Evolutionary conservation across 75 land plant species (phyloP).

Genomic region (Ceratopteris richardii): DNA sequence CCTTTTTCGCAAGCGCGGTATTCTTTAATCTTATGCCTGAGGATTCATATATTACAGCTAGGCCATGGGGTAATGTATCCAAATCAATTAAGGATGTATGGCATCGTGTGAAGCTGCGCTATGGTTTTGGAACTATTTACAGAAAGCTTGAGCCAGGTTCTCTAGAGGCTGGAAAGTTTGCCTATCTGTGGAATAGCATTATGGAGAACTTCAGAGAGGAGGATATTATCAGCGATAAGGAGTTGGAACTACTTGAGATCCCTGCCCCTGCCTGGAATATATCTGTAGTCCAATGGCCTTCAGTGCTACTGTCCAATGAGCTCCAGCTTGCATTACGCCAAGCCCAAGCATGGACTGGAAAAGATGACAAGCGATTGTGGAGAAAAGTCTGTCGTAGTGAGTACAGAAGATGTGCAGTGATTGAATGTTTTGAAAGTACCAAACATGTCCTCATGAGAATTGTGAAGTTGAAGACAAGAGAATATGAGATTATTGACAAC

Average conservation of each 20-base stretch:
- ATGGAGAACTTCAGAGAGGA: slow-evolving; percentile 66
- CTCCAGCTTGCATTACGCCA: slow-evolving; percentile 68
- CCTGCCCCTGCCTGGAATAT: slow-evolving; percentile 70
- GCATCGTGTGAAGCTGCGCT: slow-evolving; percentile 64
- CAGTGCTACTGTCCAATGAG: slow-evolving; percentile 71
- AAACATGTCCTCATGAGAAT: slow-evolving; percentile 57
- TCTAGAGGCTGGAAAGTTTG: slow-evolving; percentile 69
- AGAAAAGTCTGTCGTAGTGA: slow-evolving; percentile 62
- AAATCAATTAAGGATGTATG: slow-evolving; percentile 49
- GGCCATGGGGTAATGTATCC: slow-evolving; percentile 31
- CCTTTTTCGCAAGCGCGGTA: slow-evolving; percentile 90
- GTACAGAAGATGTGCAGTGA: slow-evolving; percentile 79
- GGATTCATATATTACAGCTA: slow-evolving; percentile 36
- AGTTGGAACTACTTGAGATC: slow-evolving; percentile 76
- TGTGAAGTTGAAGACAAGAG: slow-evolving; percentile 37
- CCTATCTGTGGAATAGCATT: slow-evolving; percentile 80
- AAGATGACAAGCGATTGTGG: slow-evolving; percentile 58
- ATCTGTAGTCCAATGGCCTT: slow-evolving; percentile 81
- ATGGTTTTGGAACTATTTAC: slow-evolving; percentile 65
- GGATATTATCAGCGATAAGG: slow-evolving; percentile 70
- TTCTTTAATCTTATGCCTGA: slow-evolving; percentile 89
- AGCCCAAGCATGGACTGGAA: slow-evolving; percentile 39
- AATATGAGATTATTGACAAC: slow-evolving; percentile 31
- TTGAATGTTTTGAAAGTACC: slow-evolving; percentile 75
- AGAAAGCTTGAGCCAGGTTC: slow-evolving; percentile 63